Base-by-base conservation (phyloP, 768 basidiomycete genomes). In the Paxillus rubicundulus region DNA sequence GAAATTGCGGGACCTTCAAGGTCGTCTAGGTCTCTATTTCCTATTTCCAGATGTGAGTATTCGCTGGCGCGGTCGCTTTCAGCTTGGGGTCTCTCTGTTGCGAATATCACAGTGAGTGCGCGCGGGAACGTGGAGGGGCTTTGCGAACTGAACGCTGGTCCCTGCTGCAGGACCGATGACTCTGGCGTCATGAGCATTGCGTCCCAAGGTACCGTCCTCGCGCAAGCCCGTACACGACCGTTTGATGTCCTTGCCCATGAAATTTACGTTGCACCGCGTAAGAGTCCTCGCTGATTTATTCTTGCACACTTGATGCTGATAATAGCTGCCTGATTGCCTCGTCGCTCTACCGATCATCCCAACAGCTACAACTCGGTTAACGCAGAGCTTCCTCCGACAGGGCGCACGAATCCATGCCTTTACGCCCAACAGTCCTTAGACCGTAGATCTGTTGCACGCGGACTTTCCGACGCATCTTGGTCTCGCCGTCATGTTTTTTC, bases 41-140 rank as follows among this genome's bases (percentile, higher is more conserved):
- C 71, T 93, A 49, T 97, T 95, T 63, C 86, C 93, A 7, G 93
- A 97, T 69, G 90, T 91, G 61, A 92, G 90, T 66, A 82, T 96
- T 51, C 81, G 90, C 16, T 81, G 80, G 74, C 77, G 81, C 21
- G 93, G 93, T 8, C 79, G 77, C 16, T 97, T 86, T 72, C 81
- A 83, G 62, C 76, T 95, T 49, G 81, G 84, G 47, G 78, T 92
- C 49, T 84, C 80, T 45, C 76, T 95, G 47, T 75, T 90, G 69
- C 80, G 81, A 63, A 81, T 90, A 61, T 85, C 85, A 60, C 82
- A 81, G 92, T 85, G 74, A 79, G 85, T 74, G 42, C 32, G 52
- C 42, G 41, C 20, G 53, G 56, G 50, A 39, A 53, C 43, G 60
- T 61, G 45, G 39, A 21, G 49, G 36, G 45, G 50, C 37, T 38